Evolutionary conservation across 352 stramenopile species (phyloP).

Genomic region (Phytopythium montanum): DNA sequence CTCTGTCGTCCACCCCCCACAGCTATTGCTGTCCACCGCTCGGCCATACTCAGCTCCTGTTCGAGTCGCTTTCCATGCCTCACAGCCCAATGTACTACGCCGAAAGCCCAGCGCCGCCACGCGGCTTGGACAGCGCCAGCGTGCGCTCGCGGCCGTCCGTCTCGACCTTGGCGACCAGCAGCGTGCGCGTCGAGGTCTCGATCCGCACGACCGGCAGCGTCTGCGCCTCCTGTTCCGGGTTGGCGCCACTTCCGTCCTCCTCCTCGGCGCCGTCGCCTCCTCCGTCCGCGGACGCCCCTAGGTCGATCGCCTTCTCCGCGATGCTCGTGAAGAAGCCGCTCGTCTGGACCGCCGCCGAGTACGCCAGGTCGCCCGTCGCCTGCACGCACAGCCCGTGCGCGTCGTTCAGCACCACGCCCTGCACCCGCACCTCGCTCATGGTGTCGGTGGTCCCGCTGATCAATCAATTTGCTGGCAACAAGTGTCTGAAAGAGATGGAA

Average conservation of each 20-base stretch:
- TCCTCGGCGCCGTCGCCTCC: conserved; percentile 20
- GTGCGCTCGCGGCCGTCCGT: conserved; percentile 39
- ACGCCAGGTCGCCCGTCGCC: conserved; percentile 58
- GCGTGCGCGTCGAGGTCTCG: conserved; percentile 44
- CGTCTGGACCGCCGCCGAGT: conserved; percentile 37
- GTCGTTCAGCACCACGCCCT: conserved; percentile 74
- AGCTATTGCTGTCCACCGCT: too few relatives aligned
- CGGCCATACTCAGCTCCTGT: too few relatives aligned
- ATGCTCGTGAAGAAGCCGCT: conserved; percentile 81
- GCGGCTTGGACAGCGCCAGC: conserved; percentile 56
- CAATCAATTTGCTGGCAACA: too few relatives aligned
- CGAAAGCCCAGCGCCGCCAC: conserved; percentile 20
- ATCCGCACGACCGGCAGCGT: conserved; percentile 47
- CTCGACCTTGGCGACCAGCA: conserved; percentile 59
- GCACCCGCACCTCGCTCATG: conserved; percentile 38
- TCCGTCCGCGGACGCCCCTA: conserved; percentile 36
- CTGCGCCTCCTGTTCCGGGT: conserved; percentile 23
- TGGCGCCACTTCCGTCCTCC: neutral
- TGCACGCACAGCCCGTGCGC: conserved; percentile 67
- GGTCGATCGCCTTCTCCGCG: conserved; percentile 53
- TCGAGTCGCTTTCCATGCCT: too few relatives aligned
- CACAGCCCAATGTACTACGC: too few relatives aligned
- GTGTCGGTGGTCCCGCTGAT: conserved; percentile 3
- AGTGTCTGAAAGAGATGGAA: too few relatives aligned
- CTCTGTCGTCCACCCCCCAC: too few relatives aligned